Evolutionary conservation across 192 early-diverging fungal species (phyloP).

Genomic region (Linnemannia elongata): DNA sequence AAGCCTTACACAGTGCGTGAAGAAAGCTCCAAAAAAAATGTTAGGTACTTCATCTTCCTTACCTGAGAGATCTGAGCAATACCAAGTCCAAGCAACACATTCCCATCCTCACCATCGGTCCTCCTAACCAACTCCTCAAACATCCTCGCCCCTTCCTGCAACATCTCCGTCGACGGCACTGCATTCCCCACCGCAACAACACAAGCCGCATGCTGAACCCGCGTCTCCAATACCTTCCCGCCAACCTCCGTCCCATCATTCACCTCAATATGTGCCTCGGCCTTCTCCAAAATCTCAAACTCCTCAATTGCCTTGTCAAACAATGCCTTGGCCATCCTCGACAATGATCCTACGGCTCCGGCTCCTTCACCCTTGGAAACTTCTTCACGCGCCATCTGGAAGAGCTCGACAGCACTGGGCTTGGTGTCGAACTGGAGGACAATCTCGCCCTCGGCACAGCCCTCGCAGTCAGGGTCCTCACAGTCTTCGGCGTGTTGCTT

Average conservation of each 20-base stretch:
- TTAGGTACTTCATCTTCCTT: neutral
- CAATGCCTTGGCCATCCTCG: constrained; percentile 57
- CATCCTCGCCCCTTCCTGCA: constrained; percentile 47
- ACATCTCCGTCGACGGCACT: constrained; percentile 39
- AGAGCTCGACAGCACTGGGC: constrained; percentile 67
- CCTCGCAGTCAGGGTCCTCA: constrained; percentile 66
- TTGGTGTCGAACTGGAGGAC: constrained; percentile 68
- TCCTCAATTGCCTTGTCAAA: constrained; percentile 71
- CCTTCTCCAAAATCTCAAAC: constrained; percentile 58
- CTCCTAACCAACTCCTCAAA: constrained; percentile 47
- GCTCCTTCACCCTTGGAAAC: constrained; percentile 8
- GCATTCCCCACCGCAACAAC: constrained; percentile 34
- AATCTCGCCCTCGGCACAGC: constrained; percentile 74
- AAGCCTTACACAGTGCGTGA: too few species aligned
- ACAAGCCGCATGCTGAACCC: constrained; percentile 48
- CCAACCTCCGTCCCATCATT: constrained; percentile 51
- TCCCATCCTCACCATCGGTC: constrained; percentile 20
- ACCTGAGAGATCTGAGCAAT: constrained; percentile 44
- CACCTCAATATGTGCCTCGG: constrained; percentile 55
- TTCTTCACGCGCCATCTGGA: constrained; percentile 71
- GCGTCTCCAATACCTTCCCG: constrained; percentile 21
- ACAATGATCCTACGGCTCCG: constrained; percentile 8
- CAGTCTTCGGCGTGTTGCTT: constrained; percentile 66
- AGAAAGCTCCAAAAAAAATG: neutral
- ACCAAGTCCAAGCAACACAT: constrained; percentile 32